Evolutionary conservation across 208 protist species (phyloP), one percentile per base, ranked within the genome.

Genomic region (Kentomonas sorsogonicus): DNA sequence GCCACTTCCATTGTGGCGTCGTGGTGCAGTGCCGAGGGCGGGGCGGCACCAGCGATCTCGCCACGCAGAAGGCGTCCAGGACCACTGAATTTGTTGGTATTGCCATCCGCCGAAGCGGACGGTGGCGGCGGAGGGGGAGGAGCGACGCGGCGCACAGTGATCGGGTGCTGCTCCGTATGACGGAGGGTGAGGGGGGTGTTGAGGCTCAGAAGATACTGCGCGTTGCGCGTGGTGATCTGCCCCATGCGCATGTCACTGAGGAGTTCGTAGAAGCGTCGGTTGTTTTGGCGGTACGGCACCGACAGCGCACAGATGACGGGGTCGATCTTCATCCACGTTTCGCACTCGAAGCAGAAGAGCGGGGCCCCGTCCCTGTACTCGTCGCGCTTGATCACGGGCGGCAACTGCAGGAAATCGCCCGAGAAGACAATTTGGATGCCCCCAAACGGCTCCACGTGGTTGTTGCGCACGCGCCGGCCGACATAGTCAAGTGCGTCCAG

Each of bases 361-460:
- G 51, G 31, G 3, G n/a, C 44, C 16, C 30, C 36, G 3, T 25
- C 23, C 15, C 26, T 16, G 16, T 23, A 38, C 25, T 40, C 15
- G 1, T 43, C 46, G 13, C 47, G 58, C 15, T 72, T 44, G 33
- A 70, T 73, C 34, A 95, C 79, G 7, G 89, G 89, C 1, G 86
- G 84, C 36, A 97, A 72, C 75, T 97, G 91, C 10, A 96, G 73
- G 58, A 97, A 97, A 60, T 97, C 93, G 20, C 93, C 93, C 3
- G 78, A 91, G 34, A 96, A 66, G 34, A 97, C 74, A 10, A 97
- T 55, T 73, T 96, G 93, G 43, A 97, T 89, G 40, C 91, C 93
- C 27, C 93, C 93, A 65, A 97, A 97, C 3, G 91, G 80, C 41
- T 69, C 69, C 18, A 60, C 34, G 5, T 29, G 57, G 11, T 47